Conservation (phyloP, 2,329 filamentous ascomycete species). For the Monosporascus cannonballus region DNA sequence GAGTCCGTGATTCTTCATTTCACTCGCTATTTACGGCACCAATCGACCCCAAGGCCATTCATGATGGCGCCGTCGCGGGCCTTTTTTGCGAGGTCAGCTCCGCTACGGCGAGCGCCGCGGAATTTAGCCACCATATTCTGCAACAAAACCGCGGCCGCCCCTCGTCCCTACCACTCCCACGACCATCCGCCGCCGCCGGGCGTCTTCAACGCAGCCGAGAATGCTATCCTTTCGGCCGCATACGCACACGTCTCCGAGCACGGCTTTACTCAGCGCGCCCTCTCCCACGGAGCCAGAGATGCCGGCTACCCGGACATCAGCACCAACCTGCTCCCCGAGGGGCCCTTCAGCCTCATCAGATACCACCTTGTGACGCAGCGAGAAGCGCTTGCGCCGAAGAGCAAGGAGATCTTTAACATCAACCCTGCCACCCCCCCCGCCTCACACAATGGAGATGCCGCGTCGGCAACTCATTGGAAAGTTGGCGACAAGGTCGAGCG, state of each 20-base stretch:
- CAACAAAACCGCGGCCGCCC: conserved; percentile 2
- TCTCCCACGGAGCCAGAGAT: conserved; percentile 75
- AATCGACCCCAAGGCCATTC: background rate
- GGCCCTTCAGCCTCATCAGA: conserved; percentile 73
- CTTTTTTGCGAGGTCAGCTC: conserved; percentile 8
- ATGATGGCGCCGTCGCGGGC: conserved; percentile 23
- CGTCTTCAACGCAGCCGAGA: conserved; percentile 64
- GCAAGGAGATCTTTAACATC: conserved; percentile 31
- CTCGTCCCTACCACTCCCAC: conserved; percentile 63
- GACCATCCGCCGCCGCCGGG: conserved; percentile 55
- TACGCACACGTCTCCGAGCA: conserved; percentile 70
- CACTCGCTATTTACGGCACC: background rate
- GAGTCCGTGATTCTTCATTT: no score
- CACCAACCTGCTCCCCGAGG: conserved; percentile 72
- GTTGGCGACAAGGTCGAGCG: conserved; percentile 61
- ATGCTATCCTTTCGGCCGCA: conserved; percentile 74
- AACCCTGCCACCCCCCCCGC: background rate
- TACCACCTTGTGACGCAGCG: conserved; percentile 70
- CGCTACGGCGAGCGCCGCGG: conserved; percentile 2
- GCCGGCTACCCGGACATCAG: conserved; percentile 83
- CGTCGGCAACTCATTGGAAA: conserved; percentile 29
- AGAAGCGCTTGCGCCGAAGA: conserved; percentile 44
- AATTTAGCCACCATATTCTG: conserved; percentile 1
- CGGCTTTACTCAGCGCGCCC: conserved; percentile 72
- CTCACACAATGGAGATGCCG: conserved; percentile 12